These are phyloP conservation scores for Fusarium irregulare DNA, from an alignment of 2,329 filamentous ascomycete species.

Conservation along the genomic window DNA sequence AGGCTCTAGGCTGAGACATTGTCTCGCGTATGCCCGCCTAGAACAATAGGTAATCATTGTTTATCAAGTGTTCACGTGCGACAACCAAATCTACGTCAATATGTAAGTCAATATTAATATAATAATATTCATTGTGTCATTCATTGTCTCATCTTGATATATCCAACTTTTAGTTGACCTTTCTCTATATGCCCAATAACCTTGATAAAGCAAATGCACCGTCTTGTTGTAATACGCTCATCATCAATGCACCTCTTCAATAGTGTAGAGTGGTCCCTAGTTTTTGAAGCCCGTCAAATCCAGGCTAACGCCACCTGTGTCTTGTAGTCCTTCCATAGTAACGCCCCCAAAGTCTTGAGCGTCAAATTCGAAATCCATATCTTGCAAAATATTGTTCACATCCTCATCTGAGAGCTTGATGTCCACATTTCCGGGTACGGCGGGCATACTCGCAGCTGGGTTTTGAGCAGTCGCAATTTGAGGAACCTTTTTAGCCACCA, in stretches of 20 bases:
- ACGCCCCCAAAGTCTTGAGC: constrained; percentile 44
- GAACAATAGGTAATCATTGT: not conserved
- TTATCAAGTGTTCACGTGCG: not conserved
- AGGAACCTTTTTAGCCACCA: constrained; percentile 52
- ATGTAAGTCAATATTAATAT: not conserved
- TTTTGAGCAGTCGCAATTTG: constrained; percentile 24
- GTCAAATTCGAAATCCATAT: constrained; percentile 58
- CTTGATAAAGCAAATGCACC: not conserved
- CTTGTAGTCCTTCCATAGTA: constrained; percentile 46
- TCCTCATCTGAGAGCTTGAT: constrained; percentile 54
- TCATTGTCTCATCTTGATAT: constrained; percentile 8
- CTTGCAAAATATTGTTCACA: constrained; percentile 55
- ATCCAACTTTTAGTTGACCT: constrained; percentile 13
- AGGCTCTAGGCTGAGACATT: constrained; percentile 21
- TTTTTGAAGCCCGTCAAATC: constrained; percentile 38
- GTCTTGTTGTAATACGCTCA: constrained; percentile 7
- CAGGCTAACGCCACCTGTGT: constrained; percentile 48
- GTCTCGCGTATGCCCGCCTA: constrained; percentile 8
- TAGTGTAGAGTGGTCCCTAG: constrained; percentile 42
- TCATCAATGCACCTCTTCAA: constrained; percentile 31
- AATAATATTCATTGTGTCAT: not conserved
- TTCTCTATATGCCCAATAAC: not conserved
- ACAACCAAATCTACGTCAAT: not conserved
- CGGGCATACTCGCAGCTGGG: constrained; percentile 5
- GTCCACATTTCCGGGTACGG: constrained; percentile 48